These are phyloP conservation scores for Musa acuminata DNA, from an alignment of 176 grass and related monocot species.

Conservation along the genomic window DNA sequence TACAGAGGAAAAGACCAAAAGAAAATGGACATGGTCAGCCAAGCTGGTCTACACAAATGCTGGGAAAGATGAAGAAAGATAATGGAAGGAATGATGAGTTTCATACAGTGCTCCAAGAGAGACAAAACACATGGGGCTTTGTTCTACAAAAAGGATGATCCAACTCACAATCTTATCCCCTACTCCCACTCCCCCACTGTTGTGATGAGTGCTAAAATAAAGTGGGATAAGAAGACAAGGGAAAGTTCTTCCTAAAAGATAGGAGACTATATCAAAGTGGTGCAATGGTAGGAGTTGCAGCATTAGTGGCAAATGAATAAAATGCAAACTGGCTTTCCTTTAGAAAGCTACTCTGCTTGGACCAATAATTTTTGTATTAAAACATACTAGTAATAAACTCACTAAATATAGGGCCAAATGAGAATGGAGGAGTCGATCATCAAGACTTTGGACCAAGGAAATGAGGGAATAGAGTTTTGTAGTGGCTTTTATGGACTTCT, in stretches of 20 bases:
- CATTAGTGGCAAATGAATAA: neutral
- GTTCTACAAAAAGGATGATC: neutral
- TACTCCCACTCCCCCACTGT: neutral
- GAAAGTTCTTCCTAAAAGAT: neutral
- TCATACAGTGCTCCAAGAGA: neutral
- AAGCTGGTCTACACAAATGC: too few relatives aligned
- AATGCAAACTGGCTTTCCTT: neutral
- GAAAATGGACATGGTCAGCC: too few relatives aligned
- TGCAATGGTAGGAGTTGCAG: neutral
- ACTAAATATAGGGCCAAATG: too few relatives aligned
- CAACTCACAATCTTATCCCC: neutral
- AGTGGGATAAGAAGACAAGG: neutral
- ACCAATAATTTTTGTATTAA: neutral
- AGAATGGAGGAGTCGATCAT: too few relatives aligned
- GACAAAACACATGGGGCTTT: neutral
- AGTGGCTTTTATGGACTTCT: too few relatives aligned
- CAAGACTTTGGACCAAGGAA: too few relatives aligned
- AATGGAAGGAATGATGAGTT: slow-evolving; percentile 1
- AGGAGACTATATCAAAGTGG: neutral
- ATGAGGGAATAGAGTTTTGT: too few relatives aligned
- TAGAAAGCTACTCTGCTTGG: neutral
- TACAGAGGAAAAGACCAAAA: too few relatives aligned
- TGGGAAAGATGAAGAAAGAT: neutral
- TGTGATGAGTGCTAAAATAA: neutral
- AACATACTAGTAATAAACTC: too few relatives aligned